A percentile compares a stretch with the other conserved stretches of the same genome.
Evolutionary conservation across 208 protist species (phyloP).

Genomic region (Leishmania turanica): DNA sequence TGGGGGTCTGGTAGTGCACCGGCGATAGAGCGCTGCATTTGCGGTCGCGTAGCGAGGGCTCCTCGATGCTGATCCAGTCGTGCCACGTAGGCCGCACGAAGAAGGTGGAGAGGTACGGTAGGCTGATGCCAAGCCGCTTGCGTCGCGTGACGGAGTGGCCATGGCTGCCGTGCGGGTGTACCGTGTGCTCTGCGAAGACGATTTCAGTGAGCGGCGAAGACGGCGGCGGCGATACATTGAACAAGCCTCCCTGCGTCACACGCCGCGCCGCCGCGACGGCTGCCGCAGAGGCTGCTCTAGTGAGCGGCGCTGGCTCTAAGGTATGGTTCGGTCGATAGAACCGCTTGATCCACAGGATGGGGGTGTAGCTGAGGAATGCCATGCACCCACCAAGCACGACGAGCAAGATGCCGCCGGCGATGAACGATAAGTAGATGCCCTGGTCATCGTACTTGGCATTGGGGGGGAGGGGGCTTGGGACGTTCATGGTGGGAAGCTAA

Average conservation of each 20-base stretch:
- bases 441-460: constrained; percentile 74
- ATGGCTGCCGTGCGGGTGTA: constrained; percentile 13
- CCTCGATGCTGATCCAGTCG: constrained; percentile 73
- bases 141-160: constrained; percentile 31
- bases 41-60: constrained; percentile 52
- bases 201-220: constrained; percentile 4
- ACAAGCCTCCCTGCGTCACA: background rate
- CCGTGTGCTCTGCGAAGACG: constrained; percentile 23
- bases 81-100: constrained; percentile 44
- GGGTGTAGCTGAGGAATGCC: constrained; percentile 42
- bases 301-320: constrained; percentile 30
- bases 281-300: background rate
- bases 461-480: constrained; percentile 12
- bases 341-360: constrained; percentile 70
- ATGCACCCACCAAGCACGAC: constrained; percentile 38
- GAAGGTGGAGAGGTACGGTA: constrained; percentile 64
- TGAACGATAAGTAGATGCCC: constrained; percentile 67
- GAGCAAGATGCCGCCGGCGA: constrained; percentile 39
- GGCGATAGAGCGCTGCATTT: constrained; percentile 38
- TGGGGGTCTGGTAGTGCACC: constrained; percentile 13
- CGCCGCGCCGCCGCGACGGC: constrained; percentile 1
- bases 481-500: constrained; percentile 12
- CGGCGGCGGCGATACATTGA: background rate
- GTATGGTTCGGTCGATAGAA: constrained; percentile 86
- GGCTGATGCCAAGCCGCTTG: constrained; percentile 53